phyloP scores from a whole-genome alignment of 2,329 filamentous ascomycete genomes.

The Apiospora hydei region DNA sequence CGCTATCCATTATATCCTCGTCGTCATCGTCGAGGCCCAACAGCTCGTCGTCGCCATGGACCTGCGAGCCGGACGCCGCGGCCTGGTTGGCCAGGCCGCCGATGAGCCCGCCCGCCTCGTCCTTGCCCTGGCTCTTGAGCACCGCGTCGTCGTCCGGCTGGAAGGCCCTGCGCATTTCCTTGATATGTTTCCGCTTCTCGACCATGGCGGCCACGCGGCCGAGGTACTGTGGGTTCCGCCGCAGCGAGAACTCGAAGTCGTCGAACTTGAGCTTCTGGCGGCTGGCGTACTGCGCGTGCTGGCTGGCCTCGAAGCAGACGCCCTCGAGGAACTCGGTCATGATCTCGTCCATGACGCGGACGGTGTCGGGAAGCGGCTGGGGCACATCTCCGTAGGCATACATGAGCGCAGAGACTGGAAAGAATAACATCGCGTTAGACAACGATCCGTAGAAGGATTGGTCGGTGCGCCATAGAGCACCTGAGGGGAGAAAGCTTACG shows the following conservation, averaged over 20 bases:
- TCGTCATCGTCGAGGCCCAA: constrained; percentile 37
- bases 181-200: constrained; percentile 86
- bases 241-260: constrained; percentile 94
- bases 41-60: constrained; percentile 39
- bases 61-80: constrained; percentile 29
- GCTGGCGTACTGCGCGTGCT: constrained; percentile 83
- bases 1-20: constrained; percentile 27
- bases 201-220: constrained; percentile 90
- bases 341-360: constrained; percentile 91
- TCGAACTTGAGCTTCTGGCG: constrained; percentile 98
- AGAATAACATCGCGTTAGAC: constrained; percentile 30
- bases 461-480: constrained; percentile 1
- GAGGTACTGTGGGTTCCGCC: constrained; percentile 83
- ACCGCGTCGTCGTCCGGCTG: constrained; percentile 70
- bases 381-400: constrained; percentile 82
- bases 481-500: constrained; percentile 55
- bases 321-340: constrained; percentile 97
- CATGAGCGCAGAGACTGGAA: constrained; percentile 74
- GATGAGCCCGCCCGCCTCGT: constrained; percentile 31
- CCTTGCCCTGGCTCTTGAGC: constrained; percentile 43
- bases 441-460: not conserved
- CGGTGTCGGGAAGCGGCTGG: constrained; percentile 81
- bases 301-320: constrained; percentile 87
- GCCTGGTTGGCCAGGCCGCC: constrained; percentile 42
- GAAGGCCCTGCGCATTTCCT: constrained; percentile 80